Conservation (phyloP, 2,329 filamentous ascomycete species). For the Thermomyces lanuginosus region DNA sequence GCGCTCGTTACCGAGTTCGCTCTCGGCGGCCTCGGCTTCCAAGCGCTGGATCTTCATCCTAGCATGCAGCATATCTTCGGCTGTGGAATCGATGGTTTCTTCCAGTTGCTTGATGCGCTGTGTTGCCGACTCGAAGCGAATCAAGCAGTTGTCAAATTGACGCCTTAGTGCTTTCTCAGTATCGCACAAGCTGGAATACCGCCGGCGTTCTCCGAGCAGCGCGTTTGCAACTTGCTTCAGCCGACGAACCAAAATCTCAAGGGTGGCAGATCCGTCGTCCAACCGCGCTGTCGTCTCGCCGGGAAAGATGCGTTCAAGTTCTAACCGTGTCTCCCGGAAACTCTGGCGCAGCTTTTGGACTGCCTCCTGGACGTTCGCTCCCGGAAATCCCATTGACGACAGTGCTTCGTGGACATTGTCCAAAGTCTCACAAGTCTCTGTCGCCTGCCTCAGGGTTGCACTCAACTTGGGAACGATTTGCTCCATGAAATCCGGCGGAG, state of each 20-base stretch:
- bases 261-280: conserved; percentile 22
- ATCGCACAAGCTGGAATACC: conserved; percentile 18
- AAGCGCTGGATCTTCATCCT: conserved; percentile 28
- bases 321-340: conserved; percentile 28
- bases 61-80: conserved; percentile 29
- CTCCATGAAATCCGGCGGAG: conserved; percentile 24
- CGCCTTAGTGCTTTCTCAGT: conserved; percentile 27
- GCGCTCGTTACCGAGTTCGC: conserved; percentile 24
- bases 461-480: conserved; percentile 22
- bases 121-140: conserved; percentile 22
- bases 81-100: conserved; percentile 24
- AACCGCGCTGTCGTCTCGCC: conserved; percentile 27
- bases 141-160: conserved; percentile 28
- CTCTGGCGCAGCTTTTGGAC: conserved; percentile 21
- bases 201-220: conserved; percentile 17
- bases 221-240: conserved; percentile 20
- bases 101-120: conserved; percentile 24
- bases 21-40: conserved; percentile 24
- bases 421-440: conserved; percentile 22
- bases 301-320: conserved; percentile 28
- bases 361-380: conserved; percentile 15
- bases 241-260: conserved; percentile 25
- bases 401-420: conserved; percentile 21
- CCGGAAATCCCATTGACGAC: conserved; percentile 24
- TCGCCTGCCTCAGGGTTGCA: conserved; percentile 20